A percentile compares a stretch with the other conserved stretches of the same genome.
These are phyloP conservation scores for Cercospora zeina DNA, from an alignment of 2,329 filamentous ascomycete species.

Conservation along the genomic window DNA sequence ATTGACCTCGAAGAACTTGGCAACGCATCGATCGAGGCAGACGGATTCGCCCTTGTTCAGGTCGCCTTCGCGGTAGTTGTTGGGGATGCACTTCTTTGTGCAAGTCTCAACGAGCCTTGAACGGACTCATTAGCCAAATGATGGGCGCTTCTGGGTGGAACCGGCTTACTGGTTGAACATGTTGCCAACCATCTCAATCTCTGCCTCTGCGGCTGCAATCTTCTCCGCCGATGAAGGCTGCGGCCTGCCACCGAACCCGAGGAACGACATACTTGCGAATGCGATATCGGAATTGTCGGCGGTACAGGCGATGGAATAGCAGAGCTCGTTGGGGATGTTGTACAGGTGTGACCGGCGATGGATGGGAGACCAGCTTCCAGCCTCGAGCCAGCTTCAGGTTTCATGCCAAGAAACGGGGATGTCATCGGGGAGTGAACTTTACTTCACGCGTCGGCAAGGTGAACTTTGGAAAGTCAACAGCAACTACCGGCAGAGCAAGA, in stretches of 20 bases:
- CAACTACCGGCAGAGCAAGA: background rate
- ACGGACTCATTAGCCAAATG: constrained; percentile 6
- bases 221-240: constrained; percentile 95
- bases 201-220: constrained; percentile 91
- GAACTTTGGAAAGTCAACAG: background rate
- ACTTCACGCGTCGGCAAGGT: constrained; percentile 9
- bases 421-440: constrained; percentile 8
- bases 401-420: constrained; percentile 11
- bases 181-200: constrained; percentile 96
- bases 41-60: constrained; percentile 99
- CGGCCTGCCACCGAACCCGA: constrained; percentile 68
- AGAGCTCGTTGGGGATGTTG: background rate
- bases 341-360: background rate
- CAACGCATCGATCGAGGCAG: constrained; percentile 93
- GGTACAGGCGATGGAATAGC: background rate
- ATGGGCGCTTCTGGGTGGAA: background rate
- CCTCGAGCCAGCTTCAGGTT: background rate
- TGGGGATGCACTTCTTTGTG: constrained; percentile 89
- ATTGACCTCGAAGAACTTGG: constrained; percentile 98
- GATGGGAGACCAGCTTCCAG: background rate
- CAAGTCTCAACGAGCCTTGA: constrained; percentile 74
- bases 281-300: background rate
- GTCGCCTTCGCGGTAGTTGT: constrained; percentile 90
- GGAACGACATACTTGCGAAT: constrained; percentile 61
- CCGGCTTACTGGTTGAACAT: constrained; percentile 88